Base-by-base conservation (phyloP, 495 filamentous ascomycete genomes). In the Bathelium albidoporum region DNA sequence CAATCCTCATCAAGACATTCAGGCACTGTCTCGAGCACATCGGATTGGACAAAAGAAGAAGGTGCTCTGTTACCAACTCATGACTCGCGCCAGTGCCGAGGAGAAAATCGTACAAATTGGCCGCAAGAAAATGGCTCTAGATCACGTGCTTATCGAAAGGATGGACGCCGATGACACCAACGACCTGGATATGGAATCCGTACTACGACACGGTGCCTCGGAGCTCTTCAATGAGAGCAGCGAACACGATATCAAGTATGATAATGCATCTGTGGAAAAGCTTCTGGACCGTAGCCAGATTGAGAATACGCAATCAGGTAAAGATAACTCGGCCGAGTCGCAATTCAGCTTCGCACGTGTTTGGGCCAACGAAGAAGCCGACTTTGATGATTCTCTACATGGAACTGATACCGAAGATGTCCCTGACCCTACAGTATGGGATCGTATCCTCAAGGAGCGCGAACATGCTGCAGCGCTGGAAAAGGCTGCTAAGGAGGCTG, bases 81-180 rank as follows among this genome's bases (percentile, higher is more conserved):
- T 95, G 76, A 97, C 93, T 2, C 86, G 92, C 14, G 83, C 86
- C 22, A 91, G 85, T 28, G 90, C 86, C 0, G 94, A 99, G 73
- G 95, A 99, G 73, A 94, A 93, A 69, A 97, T 99, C 60, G 83
- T 97, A 75, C 89, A 97, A 73, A 94, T 95, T 64, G 94, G 94
- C 7, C 89, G 92, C 65, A 95, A 89, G 75, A 99, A 99, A 77
- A 87, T 97, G 79, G 89, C 88, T 0, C 81, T 99, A 0, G 94
- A 97, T 63, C 92, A 97, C 71, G 85, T 93, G 1, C 83, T 99
- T 5, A 96, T 97, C 63, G 90, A 97, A 69, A 86, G 83, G 39
- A 89, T 97, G 82, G 89, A 88, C 59, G 82, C 82, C 0, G 86
- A 91, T 32, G 88, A 91, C 58, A 85, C 91, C 24, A 83, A 82